Conservation (phyloP, 148 eudicot species). For the Linanthus parryae region DNA sequence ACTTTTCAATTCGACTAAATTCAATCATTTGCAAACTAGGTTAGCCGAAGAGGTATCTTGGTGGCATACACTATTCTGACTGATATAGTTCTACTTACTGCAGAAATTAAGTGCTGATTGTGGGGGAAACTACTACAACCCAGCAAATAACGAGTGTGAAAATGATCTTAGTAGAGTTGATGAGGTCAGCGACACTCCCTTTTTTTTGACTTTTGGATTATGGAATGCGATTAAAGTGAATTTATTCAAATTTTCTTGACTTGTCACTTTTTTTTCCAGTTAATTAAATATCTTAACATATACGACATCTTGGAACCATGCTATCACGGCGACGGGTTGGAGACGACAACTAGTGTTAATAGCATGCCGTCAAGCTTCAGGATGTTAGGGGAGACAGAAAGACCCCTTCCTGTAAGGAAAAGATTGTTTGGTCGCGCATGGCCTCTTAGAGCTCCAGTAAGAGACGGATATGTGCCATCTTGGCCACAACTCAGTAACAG, state of each 20-base stretch:
- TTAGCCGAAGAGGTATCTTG: not conserved
- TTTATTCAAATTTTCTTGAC: too few relatives aligned
- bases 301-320: conserved; percentile 93
- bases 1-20: not conserved
- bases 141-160: conserved; percentile 38
- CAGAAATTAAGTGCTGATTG: conserved; percentile 53
- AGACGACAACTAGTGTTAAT: conserved; percentile 12
- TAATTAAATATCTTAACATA: conserved; percentile 49
- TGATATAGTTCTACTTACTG: conserved; percentile 7
- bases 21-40: not conserved
- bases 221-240: too few relatives aligned
- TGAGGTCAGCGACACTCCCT: too few relatives aligned
- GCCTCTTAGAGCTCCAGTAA: conserved; percentile 88
- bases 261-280: conserved; percentile 32
- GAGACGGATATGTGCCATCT: conserved; percentile 74
- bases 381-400: conserved; percentile 70
- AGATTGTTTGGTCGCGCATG: conserved; percentile 98
- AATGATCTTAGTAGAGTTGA: conserved; percentile 48
- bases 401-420: conserved; percentile 76
- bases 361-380: conserved; percentile 73
- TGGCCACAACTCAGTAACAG: conserved; percentile 76
- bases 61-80: too few relatives aligned
- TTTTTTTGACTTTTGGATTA: too few relatives aligned
- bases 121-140: conserved; percentile 54
- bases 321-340: conserved; percentile 41